Conservation (phyloP, 306 rosid genomes). For the Arachis stenosperma region DNA sequence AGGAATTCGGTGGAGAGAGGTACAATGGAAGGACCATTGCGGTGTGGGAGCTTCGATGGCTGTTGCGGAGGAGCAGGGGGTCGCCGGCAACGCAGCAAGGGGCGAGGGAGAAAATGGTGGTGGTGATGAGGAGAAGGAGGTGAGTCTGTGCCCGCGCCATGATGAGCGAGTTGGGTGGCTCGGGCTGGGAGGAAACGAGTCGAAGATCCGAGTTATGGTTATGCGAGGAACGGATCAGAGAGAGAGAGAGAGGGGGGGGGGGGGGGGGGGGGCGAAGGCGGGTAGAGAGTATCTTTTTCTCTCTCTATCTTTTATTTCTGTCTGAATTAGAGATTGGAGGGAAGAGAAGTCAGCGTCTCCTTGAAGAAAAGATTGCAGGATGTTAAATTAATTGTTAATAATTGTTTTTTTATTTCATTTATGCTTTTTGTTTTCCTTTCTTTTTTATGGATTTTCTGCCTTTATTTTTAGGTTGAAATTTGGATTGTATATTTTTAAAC, state of each 20-base stretch:
- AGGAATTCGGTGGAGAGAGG: slow-evolving; percentile 56
- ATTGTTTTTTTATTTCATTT: too few species aligned
- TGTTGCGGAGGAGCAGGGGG: slow-evolving; percentile 40
- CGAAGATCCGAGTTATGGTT: slow-evolving; percentile 35
- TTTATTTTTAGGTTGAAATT: too few species aligned
- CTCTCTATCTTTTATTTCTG: neutral
- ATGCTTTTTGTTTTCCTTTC: too few species aligned
- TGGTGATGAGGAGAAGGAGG: slow-evolving; percentile 3
- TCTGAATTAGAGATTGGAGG: slow-evolving; percentile 18
- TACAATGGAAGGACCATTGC: slow-evolving; percentile 79
- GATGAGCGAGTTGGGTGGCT: slow-evolving; percentile 38
- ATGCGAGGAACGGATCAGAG: neutral
- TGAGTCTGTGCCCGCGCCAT: slow-evolving; percentile 52
- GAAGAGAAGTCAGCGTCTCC: slow-evolving; percentile 2
- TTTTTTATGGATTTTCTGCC: too few species aligned
- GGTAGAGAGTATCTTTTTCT: neutral
- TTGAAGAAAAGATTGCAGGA: neutral
- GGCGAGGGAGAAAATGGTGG: slow-evolving; percentile 26
- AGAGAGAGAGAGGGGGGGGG: neutral
- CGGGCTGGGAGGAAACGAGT: slow-evolving; percentile 33
- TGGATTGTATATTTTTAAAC: too few species aligned
- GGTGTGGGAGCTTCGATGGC: slow-evolving; percentile 47
- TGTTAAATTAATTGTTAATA: too few species aligned
- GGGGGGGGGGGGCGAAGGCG: neutral
- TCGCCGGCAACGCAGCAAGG: slow-evolving; percentile 36